Conservation (phyloP, 768 basidiomycete species). For the Trametes cingulata region DNA sequence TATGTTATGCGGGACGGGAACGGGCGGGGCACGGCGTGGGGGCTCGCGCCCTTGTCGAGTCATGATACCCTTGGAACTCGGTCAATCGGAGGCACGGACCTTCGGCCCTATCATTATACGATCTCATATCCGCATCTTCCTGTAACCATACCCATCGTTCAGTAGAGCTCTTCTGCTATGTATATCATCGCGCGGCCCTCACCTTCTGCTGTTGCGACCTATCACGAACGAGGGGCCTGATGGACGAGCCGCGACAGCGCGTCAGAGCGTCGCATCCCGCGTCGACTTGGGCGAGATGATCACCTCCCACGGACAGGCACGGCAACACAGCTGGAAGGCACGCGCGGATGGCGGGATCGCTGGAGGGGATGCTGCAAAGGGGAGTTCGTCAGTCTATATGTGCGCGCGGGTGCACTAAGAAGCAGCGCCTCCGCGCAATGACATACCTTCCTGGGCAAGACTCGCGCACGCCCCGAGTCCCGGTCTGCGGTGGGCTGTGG, state of each 20-base stretch:
- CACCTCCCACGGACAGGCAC: slow-evolving; percentile 5
- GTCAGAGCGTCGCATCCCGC: background rate
- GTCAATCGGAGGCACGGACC: slow-evolving; percentile 7
- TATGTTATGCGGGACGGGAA: background rate
- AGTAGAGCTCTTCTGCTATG: background rate
- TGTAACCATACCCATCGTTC: slow-evolving; percentile 17
- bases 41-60: slow-evolving; percentile 1
- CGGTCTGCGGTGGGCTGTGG: slow-evolving; percentile 6
- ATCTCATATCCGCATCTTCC: slow-evolving; percentile 1
- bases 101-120: slow-evolving; percentile 16
- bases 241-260: background rate
- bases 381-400: background rate
- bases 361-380: background rate
- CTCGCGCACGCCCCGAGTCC: background rate
- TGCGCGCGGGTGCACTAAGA: background rate
- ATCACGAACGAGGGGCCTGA: background rate
- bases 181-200: background rate
- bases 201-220: slow-evolving; percentile 3
- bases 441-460: background rate
- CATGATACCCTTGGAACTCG: slow-evolving; percentile 16
- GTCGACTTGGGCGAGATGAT: slow-evolving; percentile 1
- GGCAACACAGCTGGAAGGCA: background rate
- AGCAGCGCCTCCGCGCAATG: slow-evolving; percentile 9
- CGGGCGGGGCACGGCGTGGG: background rate
- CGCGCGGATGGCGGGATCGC: slow-evolving; percentile 1